phyloP scores from a whole-genome alignment of 768 basidiomycete genomes.

The Suillus bovinus region DNA sequence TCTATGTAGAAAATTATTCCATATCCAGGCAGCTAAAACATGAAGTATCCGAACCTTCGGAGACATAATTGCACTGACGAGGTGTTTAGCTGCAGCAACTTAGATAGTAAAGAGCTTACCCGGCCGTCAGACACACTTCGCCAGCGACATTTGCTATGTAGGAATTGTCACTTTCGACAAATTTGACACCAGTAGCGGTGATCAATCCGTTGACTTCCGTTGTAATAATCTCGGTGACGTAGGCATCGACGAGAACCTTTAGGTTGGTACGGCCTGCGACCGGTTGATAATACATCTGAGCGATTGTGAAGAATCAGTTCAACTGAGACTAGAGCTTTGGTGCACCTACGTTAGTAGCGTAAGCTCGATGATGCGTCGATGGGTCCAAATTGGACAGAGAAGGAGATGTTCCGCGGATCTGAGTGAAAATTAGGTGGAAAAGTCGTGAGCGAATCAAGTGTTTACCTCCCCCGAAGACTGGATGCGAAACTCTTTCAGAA shows the following conservation, averaged over 20 bases:
- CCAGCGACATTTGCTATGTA: slow-evolving; percentile 41
- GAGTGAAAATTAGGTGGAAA: neutral
- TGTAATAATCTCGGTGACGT: slow-evolving; percentile 29
- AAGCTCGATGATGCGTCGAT: neutral
- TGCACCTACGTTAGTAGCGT: neutral
- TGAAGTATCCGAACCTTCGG: slow-evolving; percentile 6
- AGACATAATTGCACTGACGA: slow-evolving; percentile 40
- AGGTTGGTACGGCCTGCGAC: slow-evolving; percentile 31
- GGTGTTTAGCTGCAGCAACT: neutral
- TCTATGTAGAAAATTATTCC: slow-evolving; percentile 31
- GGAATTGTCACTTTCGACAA: slow-evolving; percentile 30
- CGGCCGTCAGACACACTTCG: slow-evolving; percentile 53
- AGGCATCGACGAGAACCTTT: slow-evolving; percentile 26
- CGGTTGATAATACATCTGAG: slow-evolving; percentile 25
- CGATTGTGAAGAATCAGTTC: neutral
- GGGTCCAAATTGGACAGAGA: neutral
- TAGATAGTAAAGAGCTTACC: slow-evolving; percentile 26
- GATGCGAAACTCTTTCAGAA: neutral
- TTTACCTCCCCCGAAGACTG: neutral
- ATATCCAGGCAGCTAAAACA: neutral
- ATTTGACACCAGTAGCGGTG: slow-evolving; percentile 49
- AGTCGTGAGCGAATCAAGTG: neutral
- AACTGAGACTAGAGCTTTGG: neutral
- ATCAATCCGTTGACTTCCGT: slow-evolving; percentile 20
- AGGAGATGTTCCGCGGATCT: neutral